Percentiles rank a stretch among this genome's conserved stretches.
Conservation (phyloP, 2,329 filamentous ascomycete genomes). For the Botrytis sinoallii region DNA sequence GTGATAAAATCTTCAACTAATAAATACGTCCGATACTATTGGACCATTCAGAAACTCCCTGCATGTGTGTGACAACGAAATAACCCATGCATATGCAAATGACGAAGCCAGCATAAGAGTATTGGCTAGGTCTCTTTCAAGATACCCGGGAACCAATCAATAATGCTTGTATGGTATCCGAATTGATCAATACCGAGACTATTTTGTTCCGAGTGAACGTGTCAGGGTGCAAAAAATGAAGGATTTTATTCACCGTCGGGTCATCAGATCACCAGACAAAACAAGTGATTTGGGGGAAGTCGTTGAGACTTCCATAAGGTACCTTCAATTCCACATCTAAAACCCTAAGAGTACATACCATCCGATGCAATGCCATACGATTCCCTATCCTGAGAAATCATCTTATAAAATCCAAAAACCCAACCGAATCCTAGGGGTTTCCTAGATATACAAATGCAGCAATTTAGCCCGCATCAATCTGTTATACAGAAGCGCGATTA, state of each 20-base stretch:
- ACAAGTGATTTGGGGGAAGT: neutral
- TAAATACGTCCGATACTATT: neutral
- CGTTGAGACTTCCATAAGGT: neutral
- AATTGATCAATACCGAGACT: neutral
- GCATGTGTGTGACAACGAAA: neutral
- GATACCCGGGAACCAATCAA: neutral
- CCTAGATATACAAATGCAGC: neutral
- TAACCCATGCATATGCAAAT: neutral
- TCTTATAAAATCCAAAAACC: neutral
- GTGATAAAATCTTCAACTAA: neutral
- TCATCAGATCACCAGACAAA: neutral
- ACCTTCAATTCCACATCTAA: neutral
- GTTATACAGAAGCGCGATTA: neutral
- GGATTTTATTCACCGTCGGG: neutral
- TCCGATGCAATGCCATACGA: neutral
- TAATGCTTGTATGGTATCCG: neutral
- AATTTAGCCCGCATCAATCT: neutral
- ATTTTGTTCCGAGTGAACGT: neutral
- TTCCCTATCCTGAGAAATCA: neutral
- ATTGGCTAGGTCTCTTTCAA: neutral
- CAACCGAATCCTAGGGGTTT: neutral
- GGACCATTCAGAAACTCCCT: neutral
- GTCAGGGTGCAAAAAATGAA: neutral
- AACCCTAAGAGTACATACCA: neutral
- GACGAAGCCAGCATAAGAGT: neutral